A percentile compares a stretch with the other conserved stretches of the same genome.
Evolutionary conservation across 1,139 yeast species (phyloP).

Genomic region (Sugiyamaella neomexicana): DNA sequence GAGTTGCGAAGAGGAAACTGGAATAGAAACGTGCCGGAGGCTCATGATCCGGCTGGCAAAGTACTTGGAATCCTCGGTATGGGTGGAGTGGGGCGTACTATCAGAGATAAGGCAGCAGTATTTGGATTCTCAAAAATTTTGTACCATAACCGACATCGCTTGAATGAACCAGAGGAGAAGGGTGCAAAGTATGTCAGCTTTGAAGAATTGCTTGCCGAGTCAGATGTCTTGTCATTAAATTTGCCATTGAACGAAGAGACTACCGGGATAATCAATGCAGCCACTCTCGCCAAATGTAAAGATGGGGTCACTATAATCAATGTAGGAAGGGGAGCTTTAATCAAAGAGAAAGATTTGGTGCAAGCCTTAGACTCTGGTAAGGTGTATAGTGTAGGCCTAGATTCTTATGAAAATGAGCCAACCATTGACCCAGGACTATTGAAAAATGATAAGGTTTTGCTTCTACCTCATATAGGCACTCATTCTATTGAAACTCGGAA

Average conservation of each 20-base stretch:
- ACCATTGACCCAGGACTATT: constrained; percentile 40
- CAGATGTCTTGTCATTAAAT: constrained; percentile 63
- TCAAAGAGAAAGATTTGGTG: constrained; percentile 64
- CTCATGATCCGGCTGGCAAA: constrained; percentile 60
- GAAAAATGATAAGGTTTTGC: constrained; percentile 48
- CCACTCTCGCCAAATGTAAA: constrained; percentile 58
- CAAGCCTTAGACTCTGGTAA: constrained; percentile 66
- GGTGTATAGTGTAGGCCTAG: constrained; percentile 56
- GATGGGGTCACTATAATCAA: constrained; percentile 67
- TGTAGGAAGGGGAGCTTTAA: constrained; percentile 68
- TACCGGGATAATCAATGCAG: constrained; percentile 56
- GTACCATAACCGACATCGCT: constrained; percentile 62
- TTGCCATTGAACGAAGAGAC: constrained; percentile 59
- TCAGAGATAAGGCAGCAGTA: constrained; percentile 62
- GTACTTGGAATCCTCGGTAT: constrained; percentile 72
- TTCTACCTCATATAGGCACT: constrained; percentile 71
- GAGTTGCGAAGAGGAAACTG: constrained; percentile 44
- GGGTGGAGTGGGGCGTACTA: constrained; percentile 81
- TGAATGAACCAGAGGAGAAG: constrained; percentile 53
- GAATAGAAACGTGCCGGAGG: constrained; percentile 39
- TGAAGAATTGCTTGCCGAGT: constrained; percentile 55
- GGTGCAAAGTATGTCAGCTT: constrained; percentile 53
- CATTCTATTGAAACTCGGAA: constrained; percentile 55
- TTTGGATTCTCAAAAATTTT: constrained; percentile 62
- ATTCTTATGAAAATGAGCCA: constrained; percentile 87